Evolutionary conservation across 2,329 filamentous ascomycete genomes (phyloP).

Genomic region (Alternaria sp.): DNA sequence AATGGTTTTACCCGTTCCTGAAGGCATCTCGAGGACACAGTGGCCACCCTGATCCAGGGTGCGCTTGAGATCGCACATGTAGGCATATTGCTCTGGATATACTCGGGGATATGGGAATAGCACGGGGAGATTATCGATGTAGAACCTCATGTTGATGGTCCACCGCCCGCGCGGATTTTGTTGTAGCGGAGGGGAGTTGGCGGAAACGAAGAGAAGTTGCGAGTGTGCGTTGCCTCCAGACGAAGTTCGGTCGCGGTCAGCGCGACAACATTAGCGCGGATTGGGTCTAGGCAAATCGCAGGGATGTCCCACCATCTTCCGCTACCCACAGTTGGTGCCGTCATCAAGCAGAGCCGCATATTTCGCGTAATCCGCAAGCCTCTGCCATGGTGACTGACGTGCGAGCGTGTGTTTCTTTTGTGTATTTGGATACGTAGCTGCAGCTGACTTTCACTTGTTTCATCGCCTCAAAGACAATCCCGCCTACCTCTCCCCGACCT

Average conservation of each 20-base stretch:
- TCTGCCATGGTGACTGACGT: background rate
- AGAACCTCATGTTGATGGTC: slow-evolving; percentile 71
- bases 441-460: background rate
- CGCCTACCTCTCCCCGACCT: background rate
- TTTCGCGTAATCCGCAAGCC: slow-evolving; percentile 7
- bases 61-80: slow-evolving; percentile 85
- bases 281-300: slow-evolving; percentile 2
- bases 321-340: slow-evolving; percentile 25
- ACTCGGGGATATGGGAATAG: slow-evolving; percentile 78
- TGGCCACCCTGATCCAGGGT: slow-evolving; percentile 94
- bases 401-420: slow-evolving; percentile 4
- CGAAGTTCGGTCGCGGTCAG: slow-evolving; percentile 5
- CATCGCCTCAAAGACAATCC: background rate
- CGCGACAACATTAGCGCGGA: slow-evolving; percentile 1
- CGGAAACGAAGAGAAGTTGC: slow-evolving; percentile 10
- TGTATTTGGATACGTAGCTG: background rate
- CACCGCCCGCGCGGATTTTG: slow-evolving; percentile 25
- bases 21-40: slow-evolving; percentile 98
- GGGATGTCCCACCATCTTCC: slow-evolving; percentile 16
- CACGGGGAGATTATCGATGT: slow-evolving; percentile 75
- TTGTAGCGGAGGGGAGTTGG: slow-evolving; percentile 26
- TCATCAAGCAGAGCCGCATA: slow-evolving; percentile 27
- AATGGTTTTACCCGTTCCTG: slow-evolving; percentile 96
- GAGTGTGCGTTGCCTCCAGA: slow-evolving; percentile 15
- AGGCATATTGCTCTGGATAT: slow-evolving; percentile 66